Evolutionary conservation across 1,139 yeast genomes (phyloP), one percentile per base, ranked within the genome.

Genomic region (Yamadazyma pseudoaaseri): DNA sequence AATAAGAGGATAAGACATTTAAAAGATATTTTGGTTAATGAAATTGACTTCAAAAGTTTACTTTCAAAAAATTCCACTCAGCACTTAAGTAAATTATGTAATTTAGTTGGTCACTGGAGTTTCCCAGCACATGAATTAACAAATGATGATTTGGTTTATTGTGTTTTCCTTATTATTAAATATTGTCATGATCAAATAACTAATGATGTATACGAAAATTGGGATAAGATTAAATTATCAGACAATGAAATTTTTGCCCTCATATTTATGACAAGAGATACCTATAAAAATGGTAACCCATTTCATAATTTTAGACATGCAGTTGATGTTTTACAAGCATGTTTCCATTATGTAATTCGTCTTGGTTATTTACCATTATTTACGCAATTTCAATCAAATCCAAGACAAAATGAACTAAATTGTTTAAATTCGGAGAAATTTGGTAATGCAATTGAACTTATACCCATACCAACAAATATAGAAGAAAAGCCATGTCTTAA

Each of bases 301-400:
- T 92, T 90, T 65, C 98, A 92, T 62, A 90, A 90, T 61, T 92
- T 89, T 55, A 77, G 96, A 47, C 98, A 92, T 60, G 97, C 96
- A 0, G 86, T 87, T 11, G 98, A 92, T 60, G 98, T 92, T 6
- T 64, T 90, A 53, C 98, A 92, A 61, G 96, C 96, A 1, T 79
- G 92, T 32, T 83, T 81, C 58, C 80, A 74, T 54, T 80, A 79
- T 44, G 58, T 82, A 25, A 57, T 75, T 5, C 56, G 72, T 30
- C 60, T 81, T 39, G 63, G 65, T 11, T 70, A 75, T 38, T 52
- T 76, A 31, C 77, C 76, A 1, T 47, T 54, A 10, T 67, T 68
- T 36, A 51, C 54, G 34, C 73, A 68, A 44, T 58, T 60, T 31
- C 60, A 56, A 36, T 32, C 32, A 4, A 57, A 65, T 36, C 66